phyloP scores from a whole-genome alignment of 2,329 filamentous ascomycete species.

The Trichophyton benhamiae region DNA sequence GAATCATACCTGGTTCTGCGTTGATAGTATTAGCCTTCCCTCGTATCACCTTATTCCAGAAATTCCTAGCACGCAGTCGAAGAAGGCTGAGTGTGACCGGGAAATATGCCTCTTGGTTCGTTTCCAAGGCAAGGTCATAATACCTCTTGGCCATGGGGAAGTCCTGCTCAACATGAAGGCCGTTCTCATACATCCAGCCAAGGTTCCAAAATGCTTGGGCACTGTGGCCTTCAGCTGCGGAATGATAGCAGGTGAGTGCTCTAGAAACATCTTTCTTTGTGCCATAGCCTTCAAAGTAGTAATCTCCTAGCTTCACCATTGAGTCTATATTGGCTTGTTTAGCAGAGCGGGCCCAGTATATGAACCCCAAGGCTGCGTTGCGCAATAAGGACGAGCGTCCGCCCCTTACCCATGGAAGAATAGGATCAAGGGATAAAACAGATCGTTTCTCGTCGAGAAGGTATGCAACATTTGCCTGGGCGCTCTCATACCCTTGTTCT shows the following conservation, averaged over 20 bases:
- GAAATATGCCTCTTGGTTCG: slow-evolving; percentile 85
- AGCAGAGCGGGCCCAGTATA: slow-evolving; percentile 91
- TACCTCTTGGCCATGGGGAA: slow-evolving; percentile 95
- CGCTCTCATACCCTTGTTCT: slow-evolving; percentile 81
- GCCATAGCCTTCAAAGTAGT: slow-evolving; percentile 77
- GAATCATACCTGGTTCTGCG: slow-evolving; percentile 63
- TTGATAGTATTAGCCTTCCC: slow-evolving; percentile 87
- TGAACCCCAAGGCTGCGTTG: slow-evolving; percentile 58
- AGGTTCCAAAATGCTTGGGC: slow-evolving; percentile 95
- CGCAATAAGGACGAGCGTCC: slow-evolving; percentile 37
- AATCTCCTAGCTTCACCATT: slow-evolving; percentile 96
- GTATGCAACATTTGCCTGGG: slow-evolving; percentile 81
- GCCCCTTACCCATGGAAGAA: slow-evolving; percentile 37
- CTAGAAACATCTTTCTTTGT: slow-evolving; percentile 62
- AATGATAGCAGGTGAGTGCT: slow-evolving; percentile 83
- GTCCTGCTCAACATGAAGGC: slow-evolving; percentile 81
- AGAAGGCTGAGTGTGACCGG: slow-evolving; percentile 80
- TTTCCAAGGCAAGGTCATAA: slow-evolving; percentile 84
- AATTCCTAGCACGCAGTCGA: slow-evolving; percentile 72
- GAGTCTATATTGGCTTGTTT: slow-evolving; percentile 89
- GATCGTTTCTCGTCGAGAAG: slow-evolving; percentile 65
- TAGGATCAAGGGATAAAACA: slow-evolving; percentile 44
- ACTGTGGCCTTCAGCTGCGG: slow-evolving; percentile 81
- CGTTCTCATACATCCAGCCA: slow-evolving; percentile 99
- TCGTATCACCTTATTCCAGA: slow-evolving; percentile 86